A percentile compares a stretch with the other conserved stretches of the same genome.
These are phyloP conservation scores for Phytophthora colocasiae DNA, from an alignment of 352 stramenopile genomes.

Conservation along the genomic window DNA sequence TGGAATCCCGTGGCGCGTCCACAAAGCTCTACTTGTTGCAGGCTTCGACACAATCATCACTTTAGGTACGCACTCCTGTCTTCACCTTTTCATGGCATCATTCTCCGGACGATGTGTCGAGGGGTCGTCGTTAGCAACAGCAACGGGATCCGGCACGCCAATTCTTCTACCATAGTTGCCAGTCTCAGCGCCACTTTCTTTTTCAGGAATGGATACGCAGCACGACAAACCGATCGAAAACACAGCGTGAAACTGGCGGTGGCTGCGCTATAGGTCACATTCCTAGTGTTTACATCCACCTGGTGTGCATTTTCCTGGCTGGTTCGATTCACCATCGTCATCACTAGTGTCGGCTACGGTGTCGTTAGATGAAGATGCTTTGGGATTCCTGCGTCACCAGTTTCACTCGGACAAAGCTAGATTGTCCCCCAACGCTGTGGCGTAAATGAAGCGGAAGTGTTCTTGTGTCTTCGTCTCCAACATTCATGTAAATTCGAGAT, in stretches of 20 bases:
- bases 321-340: too few species aligned
- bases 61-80: neutral
- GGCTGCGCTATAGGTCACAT: too few species aligned
- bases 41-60: neutral
- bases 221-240: neutral
- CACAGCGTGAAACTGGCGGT: neutral
- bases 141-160: neutral
- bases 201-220: neutral
- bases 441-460: neutral
- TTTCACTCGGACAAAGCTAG: too few species aligned
- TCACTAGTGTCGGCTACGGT: too few species aligned
- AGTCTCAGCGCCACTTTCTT: neutral
- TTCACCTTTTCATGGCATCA: neutral
- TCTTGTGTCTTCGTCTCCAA: neutral
- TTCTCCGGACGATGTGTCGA: neutral
- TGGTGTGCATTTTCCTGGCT: too few species aligned
- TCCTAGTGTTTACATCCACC: too few species aligned
- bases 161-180: neutral
- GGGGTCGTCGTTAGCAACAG: neutral
- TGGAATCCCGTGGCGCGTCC: too few species aligned
- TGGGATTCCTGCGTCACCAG: too few species aligned
- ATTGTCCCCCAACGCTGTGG: too few species aligned
- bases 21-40: neutral
- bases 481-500: neutral
- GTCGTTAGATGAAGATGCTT: too few species aligned